Conservation (phyloP, 192 early-diverging fungal species). For the Ambispora gerdemannii region DNA sequence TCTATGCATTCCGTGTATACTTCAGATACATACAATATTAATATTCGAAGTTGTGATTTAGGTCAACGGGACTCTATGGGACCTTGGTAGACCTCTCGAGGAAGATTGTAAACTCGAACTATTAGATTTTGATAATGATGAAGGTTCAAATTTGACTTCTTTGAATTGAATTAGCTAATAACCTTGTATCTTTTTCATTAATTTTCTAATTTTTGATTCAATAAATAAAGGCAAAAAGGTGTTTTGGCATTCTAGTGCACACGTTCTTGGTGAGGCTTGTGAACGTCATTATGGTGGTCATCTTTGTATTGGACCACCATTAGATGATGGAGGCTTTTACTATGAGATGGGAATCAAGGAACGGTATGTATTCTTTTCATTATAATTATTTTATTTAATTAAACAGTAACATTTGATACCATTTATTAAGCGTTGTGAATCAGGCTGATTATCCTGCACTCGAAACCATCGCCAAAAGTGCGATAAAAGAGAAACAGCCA, state of each 20-base stretch:
- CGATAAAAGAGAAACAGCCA: slow-evolving; percentile 92
- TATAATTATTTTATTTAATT: not conserved
- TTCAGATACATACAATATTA: not conserved
- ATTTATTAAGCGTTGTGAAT: slow-evolving; percentile 58
- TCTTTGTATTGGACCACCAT: slow-evolving; percentile 93
- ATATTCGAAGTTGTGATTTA: slow-evolving; percentile 3
- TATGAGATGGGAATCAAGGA: slow-evolving; percentile 85
- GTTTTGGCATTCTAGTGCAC: slow-evolving; percentile 98
- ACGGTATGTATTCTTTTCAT: slow-evolving; percentile 35
- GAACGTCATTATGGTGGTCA: slow-evolving; percentile 98
- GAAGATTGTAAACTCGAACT: slow-evolving; percentile 76
- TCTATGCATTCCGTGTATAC: not conserved
- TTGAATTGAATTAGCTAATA: not conserved
- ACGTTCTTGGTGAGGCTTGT: slow-evolving; percentile 95
- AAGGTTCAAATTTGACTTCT: slow-evolving; percentile 51
- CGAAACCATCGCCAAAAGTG: slow-evolving; percentile 82
- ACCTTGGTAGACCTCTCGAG: slow-evolving; percentile 87
- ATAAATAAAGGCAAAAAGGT: slow-evolving; percentile 73
- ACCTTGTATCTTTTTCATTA: not conserved
- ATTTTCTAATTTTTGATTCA: too few relatives aligned
- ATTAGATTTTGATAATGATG: slow-evolving; percentile 90
- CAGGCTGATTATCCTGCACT: slow-evolving; percentile 82
- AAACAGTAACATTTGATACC: not conserved
- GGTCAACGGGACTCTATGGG: slow-evolving; percentile 83
- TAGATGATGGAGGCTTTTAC: slow-evolving; percentile 96